Conservation (phyloP, 1,284 basidiomycete genomes). For the Trichosporon sp. region DNA sequence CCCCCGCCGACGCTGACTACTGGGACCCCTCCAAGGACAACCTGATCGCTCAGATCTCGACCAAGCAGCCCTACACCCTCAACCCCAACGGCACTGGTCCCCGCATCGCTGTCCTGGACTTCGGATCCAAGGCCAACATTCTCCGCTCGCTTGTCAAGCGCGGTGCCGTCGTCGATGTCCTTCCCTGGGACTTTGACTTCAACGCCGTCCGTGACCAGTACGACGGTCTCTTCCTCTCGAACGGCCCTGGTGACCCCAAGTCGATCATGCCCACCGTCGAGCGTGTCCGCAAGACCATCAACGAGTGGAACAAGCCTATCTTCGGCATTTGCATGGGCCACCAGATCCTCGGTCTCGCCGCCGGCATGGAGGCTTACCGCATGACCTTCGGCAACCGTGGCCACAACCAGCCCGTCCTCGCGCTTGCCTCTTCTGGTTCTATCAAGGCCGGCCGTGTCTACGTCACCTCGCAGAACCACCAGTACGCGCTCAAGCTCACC, state of each 20-base stretch:
- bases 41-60: constrained; percentile 88
- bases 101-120: constrained; percentile 92
- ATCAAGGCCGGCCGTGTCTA: constrained; percentile 95
- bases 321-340: constrained; percentile 99
- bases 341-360: constrained; percentile 94
- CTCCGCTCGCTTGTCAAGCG: constrained; percentile 85
- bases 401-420: constrained; percentile 98
- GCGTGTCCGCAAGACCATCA: constrained; percentile 71
- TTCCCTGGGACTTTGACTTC: constrained; percentile 98
- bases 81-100: constrained; percentile 77
- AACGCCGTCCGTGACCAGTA: constrained; percentile 81
- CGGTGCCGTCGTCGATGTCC: constrained; percentile 84
- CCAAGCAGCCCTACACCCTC: constrained; percentile 74
- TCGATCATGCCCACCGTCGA: constrained; percentile 82
- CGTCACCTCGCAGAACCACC: constrained; percentile 88
- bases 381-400: constrained; percentile 90
- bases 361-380: constrained; percentile 86
- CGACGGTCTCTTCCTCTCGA: constrained; percentile 93
- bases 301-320: constrained; percentile 86
- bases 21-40: constrained; percentile 92
- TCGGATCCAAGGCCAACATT: constrained; percentile 97
- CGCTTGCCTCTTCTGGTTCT: constrained; percentile 80
- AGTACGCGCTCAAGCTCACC: constrained; percentile 86
- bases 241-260: constrained; percentile 91
- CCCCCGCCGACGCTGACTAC: constrained; percentile 65